phyloP scores from a whole-genome alignment of 2,329 filamentous ascomycete species.

The Cyphellophora europaea region DNA sequence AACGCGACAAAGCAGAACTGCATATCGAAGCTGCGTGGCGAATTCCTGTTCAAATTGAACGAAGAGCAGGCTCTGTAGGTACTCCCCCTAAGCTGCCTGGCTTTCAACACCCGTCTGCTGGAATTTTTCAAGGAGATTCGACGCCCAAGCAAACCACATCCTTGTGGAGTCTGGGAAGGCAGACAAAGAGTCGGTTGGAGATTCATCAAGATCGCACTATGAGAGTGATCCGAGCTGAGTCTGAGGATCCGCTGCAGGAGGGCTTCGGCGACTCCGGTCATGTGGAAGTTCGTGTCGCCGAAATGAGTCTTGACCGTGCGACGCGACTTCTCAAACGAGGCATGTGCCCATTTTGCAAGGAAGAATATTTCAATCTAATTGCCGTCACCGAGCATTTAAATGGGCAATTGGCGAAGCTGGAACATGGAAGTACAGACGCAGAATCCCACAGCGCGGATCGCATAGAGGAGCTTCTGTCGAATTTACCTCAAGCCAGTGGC shows the following conservation, averaged over 20 bases:
- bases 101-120: not conserved
- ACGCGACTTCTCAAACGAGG: slow-evolving; percentile 3
- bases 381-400: slow-evolving; percentile 10
- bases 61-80: not conserved
- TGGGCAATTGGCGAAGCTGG: too few species aligned
- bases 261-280: slow-evolving; percentile 7
- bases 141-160: slow-evolving; percentile 3
- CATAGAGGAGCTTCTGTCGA: too few species aligned
- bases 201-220: slow-evolving; percentile 3
- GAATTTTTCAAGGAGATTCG: slow-evolving; percentile 3
- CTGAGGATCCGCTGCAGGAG: slow-evolving; percentile 18
- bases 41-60: slow-evolving; percentile 9
- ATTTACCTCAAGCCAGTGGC: too few species aligned
- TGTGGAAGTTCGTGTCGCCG: not conserved
- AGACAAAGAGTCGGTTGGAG: slow-evolving; percentile 3
- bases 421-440: too few species aligned
- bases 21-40: slow-evolving; percentile 20
- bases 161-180: slow-evolving; percentile 4
- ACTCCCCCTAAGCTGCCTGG: not conserved
- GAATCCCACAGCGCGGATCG: too few species aligned
- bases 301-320: not conserved
- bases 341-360: slow-evolving; percentile 14
- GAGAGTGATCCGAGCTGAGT: slow-evolving; percentile 10
- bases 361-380: slow-evolving; percentile 6
- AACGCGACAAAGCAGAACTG: slow-evolving; percentile 12